Percentiles rank a stretch among this genome's conserved stretches.
Conservation (phyloP, 371 early-diverging fungal species). For the Apophysomyces sp. region DNA sequence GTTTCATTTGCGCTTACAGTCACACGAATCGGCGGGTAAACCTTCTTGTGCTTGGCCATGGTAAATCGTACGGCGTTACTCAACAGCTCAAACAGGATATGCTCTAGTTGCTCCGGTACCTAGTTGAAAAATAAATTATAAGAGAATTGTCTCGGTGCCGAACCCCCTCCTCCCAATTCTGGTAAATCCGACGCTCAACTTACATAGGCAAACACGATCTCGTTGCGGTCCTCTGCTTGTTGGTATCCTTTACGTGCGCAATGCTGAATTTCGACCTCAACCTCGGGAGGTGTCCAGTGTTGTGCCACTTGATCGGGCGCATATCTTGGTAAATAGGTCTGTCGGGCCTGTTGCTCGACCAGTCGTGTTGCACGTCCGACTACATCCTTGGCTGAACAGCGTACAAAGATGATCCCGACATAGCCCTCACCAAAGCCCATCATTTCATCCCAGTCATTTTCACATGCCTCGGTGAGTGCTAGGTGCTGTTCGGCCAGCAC, state of each 20-base stretch:
- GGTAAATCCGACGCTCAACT: too few species aligned
- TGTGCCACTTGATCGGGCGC: background rate
- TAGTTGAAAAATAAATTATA: too few species aligned
- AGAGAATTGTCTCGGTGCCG: too few species aligned
- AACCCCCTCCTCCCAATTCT: too few species aligned
- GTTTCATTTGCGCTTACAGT: constrained; percentile 77
- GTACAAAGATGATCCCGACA: constrained; percentile 62
- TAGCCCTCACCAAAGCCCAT: constrained; percentile 44
- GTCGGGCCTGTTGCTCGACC: constrained; percentile 11
- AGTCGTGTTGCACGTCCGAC: constrained; percentile 37
- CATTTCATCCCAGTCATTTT: constrained; percentile 35
- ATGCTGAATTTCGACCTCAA: constrained; percentile 24
- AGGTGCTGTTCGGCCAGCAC: constrained; percentile 94
- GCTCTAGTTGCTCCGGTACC: constrained; percentile 90
- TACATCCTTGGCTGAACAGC: constrained; percentile 54
- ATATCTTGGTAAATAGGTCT: background rate
- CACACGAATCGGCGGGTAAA: constrained; percentile 71
- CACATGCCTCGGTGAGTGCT: constrained; percentile 69
- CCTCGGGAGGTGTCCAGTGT: constrained; percentile 15
- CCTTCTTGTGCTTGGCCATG: constrained; percentile 27
- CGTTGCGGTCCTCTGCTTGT: constrained; percentile 16
- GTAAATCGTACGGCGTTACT: constrained; percentile 82
- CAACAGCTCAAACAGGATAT: constrained; percentile 90
- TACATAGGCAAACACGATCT: constrained; percentile 50
- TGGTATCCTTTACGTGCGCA: constrained; percentile 6